phyloP scores from a whole-genome alignment of 176 grass and related monocot species.

The Eragrostis nindensis region DNA sequence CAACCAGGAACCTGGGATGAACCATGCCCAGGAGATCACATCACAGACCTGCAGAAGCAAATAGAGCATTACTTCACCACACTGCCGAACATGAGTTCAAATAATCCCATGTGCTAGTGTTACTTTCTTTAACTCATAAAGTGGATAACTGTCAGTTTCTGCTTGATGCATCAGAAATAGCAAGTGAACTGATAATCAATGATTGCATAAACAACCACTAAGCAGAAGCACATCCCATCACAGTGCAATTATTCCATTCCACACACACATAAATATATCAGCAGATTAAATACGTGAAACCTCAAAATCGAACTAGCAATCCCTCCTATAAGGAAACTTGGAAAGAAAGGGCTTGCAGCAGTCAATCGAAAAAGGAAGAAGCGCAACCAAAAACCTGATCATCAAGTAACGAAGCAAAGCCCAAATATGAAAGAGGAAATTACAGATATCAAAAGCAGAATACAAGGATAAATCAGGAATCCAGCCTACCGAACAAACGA shows the following conservation, averaged over 20 bases:
- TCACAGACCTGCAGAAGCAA: constrained; percentile 49
- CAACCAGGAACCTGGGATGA: constrained; percentile 54
- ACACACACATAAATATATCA: background rate
- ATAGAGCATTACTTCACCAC: constrained; percentile 17
- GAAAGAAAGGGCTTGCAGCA: background rate
- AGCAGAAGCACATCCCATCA: background rate
- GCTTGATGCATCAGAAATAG: constrained; percentile 26
- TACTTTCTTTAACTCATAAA: constrained; percentile 36
- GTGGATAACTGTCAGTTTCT: constrained; percentile 4
- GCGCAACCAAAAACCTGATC: background rate
- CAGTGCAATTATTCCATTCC: background rate
- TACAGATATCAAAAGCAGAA: constrained; percentile 22
- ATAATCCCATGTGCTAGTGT: background rate
- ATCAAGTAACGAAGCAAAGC: background rate
- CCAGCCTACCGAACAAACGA: constrained; percentile 24
- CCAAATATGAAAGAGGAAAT: background rate
- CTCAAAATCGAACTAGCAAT: constrained; percentile 16
- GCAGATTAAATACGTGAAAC: background rate
- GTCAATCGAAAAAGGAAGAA: background rate
- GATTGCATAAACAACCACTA: background rate
- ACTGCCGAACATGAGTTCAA: constrained; percentile 5
- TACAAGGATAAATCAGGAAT: background rate
- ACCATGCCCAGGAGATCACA: constrained; percentile 35
- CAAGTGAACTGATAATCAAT: constrained; percentile 16
- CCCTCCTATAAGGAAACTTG: background rate